A percentile compares a stretch with the other conserved stretches of the same genome.
Evolutionary conservation across 345 rosid species (phyloP).

Genomic region (Raphanus sativus): DNA sequence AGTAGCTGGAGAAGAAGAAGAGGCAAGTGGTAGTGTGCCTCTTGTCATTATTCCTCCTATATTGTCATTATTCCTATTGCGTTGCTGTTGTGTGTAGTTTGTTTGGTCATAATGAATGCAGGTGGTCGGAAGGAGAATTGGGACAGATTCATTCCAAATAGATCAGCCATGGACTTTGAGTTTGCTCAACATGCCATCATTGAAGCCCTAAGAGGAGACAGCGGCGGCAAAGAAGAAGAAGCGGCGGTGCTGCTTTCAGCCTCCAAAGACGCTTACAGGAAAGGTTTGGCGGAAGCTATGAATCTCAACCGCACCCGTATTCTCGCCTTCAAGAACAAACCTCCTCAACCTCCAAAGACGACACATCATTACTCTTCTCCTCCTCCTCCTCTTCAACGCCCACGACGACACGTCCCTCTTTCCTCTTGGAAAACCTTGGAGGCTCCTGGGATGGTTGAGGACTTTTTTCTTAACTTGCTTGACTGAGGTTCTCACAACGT

Average conservation of each 20-base stretch:
- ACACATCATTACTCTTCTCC: not conserved
- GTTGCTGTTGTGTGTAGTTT: too few species aligned
- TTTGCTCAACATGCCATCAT: not conserved
- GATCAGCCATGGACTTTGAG: not conserved
- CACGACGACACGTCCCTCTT: not conserved
- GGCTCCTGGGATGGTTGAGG: not conserved
- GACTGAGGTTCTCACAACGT: not conserved
- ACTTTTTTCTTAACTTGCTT: not conserved
- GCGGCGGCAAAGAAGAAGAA: not conserved
- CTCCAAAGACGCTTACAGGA: not conserved
- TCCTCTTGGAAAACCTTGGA: not conserved
- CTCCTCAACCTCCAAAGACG: not conserved
- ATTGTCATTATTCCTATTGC: too few species aligned
- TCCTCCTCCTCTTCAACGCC: not conserved
- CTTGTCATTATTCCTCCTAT: conserved; percentile 1
- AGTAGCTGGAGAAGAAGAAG: conserved; percentile 26
- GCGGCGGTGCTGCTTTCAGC: not conserved
- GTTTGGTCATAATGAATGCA: too few species aligned
- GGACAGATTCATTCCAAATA: too few species aligned
- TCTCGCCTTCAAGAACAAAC: not conserved
- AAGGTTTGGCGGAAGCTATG: not conserved
- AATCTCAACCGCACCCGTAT: not conserved
- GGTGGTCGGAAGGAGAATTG: too few species aligned
- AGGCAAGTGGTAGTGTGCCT: conserved; percentile 39
- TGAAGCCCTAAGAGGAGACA: not conserved